Evolutionary conservation across 768 basidiomycete genomes (phyloP).

Genomic region (Tylopilus sp.): DNA sequence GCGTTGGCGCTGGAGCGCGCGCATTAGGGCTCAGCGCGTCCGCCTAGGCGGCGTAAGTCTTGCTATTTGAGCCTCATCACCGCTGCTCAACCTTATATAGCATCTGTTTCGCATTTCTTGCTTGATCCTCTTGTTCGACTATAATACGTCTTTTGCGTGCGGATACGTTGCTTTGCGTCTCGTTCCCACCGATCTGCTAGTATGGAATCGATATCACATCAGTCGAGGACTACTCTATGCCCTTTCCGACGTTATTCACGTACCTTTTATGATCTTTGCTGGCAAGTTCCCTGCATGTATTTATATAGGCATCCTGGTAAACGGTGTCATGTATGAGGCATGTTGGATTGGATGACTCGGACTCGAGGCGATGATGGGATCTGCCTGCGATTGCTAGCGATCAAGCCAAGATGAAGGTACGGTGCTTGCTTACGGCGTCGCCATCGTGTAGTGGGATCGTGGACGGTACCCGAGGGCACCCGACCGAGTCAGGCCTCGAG

Average conservation of each 20-base stretch:
- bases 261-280: conserved; percentile 17
- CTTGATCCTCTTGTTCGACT: not conserved
- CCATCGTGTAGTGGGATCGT: too few relatives aligned
- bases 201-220: conserved; percentile 21
- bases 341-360: conserved; percentile 7
- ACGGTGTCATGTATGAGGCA: conserved; percentile 3
- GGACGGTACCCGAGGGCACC: not conserved
- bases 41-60: conserved; percentile 28
- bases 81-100: conserved; percentile 18
- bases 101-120: not conserved
- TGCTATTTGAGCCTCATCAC: conserved; percentile 4
- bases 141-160: not conserved
- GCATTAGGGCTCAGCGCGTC: conserved; percentile 60
- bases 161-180: not conserved
- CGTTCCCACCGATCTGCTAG: not conserved
- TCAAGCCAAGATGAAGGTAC: not conserved
- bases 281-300: conserved; percentile 13
- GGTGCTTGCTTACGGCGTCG: too few relatives aligned
- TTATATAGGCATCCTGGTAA: conserved; percentile 1
- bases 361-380: conserved; percentile 1
- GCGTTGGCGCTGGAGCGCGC: conserved; percentile 74
- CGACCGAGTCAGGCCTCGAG: too few relatives aligned
- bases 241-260: conserved; percentile 1
- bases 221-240: conserved; percentile 13
- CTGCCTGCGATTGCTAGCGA: not conserved